phyloP scores from a whole-genome alignment of 2,329 filamentous ascomycete genomes.

The Pseudogymnoascus sp. region DNA sequence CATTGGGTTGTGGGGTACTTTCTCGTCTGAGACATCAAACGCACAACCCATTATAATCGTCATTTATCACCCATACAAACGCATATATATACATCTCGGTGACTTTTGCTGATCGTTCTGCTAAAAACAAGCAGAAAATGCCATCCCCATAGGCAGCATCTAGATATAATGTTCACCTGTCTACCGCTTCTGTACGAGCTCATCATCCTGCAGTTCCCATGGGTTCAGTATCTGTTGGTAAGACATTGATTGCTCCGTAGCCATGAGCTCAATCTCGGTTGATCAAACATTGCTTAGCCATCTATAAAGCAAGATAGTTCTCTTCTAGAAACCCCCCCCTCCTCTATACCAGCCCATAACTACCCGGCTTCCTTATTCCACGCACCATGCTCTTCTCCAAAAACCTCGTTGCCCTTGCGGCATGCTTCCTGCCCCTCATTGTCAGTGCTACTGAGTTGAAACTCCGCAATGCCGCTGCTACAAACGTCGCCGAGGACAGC shows the following conservation, averaged over 20 bases:
- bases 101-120: background rate
- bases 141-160: background rate
- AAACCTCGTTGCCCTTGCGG: slow-evolving; percentile 20
- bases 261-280: background rate
- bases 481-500: slow-evolving; percentile 45
- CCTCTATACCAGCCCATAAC: background rate
- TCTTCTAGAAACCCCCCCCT: background rate
- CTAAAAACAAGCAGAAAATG: background rate
- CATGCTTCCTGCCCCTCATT: slow-evolving; percentile 20
- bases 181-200: background rate
- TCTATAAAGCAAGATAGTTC: slow-evolving; percentile 1
- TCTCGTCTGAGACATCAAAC: background rate
- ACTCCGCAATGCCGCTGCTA: slow-evolving; percentile 40
- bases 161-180: background rate
- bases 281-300: background rate
- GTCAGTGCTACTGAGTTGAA: slow-evolving; percentile 23
- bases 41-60: background rate
- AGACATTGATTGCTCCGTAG: background rate
- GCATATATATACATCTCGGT: background rate
- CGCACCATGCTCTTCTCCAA: background rate
- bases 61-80: background rate
- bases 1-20: background rate
- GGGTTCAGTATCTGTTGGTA: background rate
- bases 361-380: background rate
- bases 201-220: background rate